Conservation (phyloP, 306 rosid genomes). For the Prunus padus region DNA sequence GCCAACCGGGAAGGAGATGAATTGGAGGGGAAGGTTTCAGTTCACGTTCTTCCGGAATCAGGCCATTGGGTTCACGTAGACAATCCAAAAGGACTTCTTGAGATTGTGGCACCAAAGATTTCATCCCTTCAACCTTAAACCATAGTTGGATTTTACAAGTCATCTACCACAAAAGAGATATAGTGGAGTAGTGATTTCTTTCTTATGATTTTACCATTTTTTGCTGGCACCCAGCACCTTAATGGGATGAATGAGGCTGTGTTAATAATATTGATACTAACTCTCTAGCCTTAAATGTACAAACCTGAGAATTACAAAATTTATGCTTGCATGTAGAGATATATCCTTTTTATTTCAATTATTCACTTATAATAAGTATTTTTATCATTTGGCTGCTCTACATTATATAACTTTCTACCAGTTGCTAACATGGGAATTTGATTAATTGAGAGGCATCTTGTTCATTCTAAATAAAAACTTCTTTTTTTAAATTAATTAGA, state of each 20-base stretch:
- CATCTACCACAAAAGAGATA: slow-evolving; percentile 5
- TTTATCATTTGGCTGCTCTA: background rate
- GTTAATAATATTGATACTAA: slow-evolving; percentile 7
- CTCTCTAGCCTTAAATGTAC: background rate
- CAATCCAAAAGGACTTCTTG: slow-evolving; percentile 85
- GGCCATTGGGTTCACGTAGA: slow-evolving; percentile 99
- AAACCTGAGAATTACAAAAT: background rate
- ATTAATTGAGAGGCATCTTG: no score
- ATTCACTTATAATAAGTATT: background rate
- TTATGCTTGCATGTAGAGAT: background rate
- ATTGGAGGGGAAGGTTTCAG: slow-evolving; percentile 57
- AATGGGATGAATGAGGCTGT: background rate
- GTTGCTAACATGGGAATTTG: background rate
- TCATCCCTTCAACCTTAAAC: slow-evolving; percentile 42
- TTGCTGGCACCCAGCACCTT: background rate
- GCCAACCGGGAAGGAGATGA: slow-evolving; percentile 39
- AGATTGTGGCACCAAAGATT: slow-evolving; percentile 68
- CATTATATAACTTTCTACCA: background rate
- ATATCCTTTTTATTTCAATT: background rate
- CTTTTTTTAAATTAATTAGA: no score
- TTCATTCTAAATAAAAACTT: no score
- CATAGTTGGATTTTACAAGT: slow-evolving; percentile 8
- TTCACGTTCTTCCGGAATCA: slow-evolving; percentile 61
- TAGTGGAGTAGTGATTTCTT: no score
- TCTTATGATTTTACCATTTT: background rate